Evolutionary conservation across 148 eudicot species (phyloP).

Genomic region (Fagopyrum homotropicum): DNA sequence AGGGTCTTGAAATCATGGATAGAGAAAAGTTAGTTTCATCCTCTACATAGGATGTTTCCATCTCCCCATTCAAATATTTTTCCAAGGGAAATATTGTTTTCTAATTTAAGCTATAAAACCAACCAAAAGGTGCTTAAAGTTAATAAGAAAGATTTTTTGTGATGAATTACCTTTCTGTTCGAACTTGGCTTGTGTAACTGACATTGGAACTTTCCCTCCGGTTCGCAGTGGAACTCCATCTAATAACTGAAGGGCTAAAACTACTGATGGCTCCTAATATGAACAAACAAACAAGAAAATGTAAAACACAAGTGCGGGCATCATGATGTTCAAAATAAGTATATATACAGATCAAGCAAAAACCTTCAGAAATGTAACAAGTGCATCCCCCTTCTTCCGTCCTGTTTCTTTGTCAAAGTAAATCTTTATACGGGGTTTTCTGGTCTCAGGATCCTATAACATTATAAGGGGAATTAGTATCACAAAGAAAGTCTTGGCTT

Average conservation of each 20-base stretch:
- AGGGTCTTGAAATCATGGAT: background rate
- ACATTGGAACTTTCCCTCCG: slow-evolving; percentile 66
- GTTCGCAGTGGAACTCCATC: slow-evolving; percentile 84
- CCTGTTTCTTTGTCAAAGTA: slow-evolving; percentile 91
- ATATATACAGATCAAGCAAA: slow-evolving; percentile 9
- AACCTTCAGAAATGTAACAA: slow-evolving; percentile 89
- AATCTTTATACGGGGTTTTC: slow-evolving; percentile 88
- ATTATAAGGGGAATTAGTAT: slow-evolving; percentile 3
- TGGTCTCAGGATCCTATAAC: slow-evolving; percentile 83
- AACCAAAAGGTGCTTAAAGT: background rate
- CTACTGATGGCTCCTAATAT: slow-evolving; percentile 90
- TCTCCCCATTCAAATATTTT: background rate
- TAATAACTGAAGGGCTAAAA: slow-evolving; percentile 72
- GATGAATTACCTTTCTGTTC: slow-evolving; percentile 80
- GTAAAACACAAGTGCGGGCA: background rate
- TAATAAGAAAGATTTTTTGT: background rate
- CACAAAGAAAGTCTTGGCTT: background rate
- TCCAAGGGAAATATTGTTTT: background rate
- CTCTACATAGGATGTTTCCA: background rate
- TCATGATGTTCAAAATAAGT: background rate
- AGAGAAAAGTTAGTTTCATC: background rate
- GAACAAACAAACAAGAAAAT: slow-evolving; percentile 11
- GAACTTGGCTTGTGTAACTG: slow-evolving; percentile 84
- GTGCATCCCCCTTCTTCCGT: slow-evolving; percentile 93
- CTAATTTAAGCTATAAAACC: background rate